Percentiles rank a stretch among this genome's conserved stretches.
phyloP scores from a whole-genome alignment of 345 rosid genomes.

The Nasturtium officinale region DNA sequence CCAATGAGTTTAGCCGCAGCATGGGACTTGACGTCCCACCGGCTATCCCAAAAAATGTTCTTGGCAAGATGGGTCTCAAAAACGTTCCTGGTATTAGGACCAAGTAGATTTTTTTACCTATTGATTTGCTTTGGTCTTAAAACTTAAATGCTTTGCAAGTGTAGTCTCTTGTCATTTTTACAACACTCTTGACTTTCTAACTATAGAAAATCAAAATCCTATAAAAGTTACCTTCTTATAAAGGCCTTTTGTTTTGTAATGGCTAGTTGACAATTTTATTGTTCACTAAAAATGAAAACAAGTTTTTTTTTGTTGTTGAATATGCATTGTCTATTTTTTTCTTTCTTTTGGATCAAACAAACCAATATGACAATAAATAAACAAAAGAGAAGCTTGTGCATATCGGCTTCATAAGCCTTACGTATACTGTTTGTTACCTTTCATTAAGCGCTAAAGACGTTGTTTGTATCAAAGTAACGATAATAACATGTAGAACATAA shows the following conservation, averaged over 20 bases:
- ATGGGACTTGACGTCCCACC: conserved; percentile 94
- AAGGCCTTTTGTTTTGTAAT: background rate
- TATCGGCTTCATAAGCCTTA: background rate
- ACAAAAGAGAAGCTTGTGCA: background rate
- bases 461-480: background rate
- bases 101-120: conserved; percentile 43
- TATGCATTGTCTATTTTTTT: background rate
- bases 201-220: background rate
- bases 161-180: conserved; percentile 24
- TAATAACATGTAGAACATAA: background rate
- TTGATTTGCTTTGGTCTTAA: background rate
- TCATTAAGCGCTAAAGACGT: too few relatives aligned
- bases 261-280: background rate
- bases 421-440: background rate
- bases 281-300: background rate
- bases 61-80: conserved; percentile 94
- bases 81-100: conserved; percentile 87
- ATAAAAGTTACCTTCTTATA: background rate
- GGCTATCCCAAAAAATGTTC: conserved; percentile 66
- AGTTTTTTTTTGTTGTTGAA: background rate
- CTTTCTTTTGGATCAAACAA: background rate
- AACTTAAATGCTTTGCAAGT: conserved; percentile 17
- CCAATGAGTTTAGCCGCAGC: conserved; percentile 88
- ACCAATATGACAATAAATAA: background rate
- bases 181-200: background rate